Evolutionary conservation across 2,329 filamentous ascomycete genomes (phyloP), one percentile per base, ranked within the genome.

Genomic region (Basipetospora chlamydospora): DNA sequence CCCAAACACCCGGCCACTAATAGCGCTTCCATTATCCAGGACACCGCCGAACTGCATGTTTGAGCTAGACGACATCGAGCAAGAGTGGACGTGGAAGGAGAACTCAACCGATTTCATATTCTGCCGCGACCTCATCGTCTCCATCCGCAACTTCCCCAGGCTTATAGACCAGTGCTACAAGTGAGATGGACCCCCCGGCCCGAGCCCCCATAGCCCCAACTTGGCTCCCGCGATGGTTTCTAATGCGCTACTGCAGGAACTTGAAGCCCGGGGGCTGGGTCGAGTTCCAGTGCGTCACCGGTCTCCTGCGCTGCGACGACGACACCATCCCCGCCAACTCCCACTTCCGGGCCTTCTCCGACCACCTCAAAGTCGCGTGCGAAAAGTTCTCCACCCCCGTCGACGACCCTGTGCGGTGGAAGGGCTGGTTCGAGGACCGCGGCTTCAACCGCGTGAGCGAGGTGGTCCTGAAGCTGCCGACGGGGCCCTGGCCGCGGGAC

Each of bases 11-110:
- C n/a, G n/a, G n/a, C n/a, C n/a, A n/a, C n/a, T n/a, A n/a, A n/a
- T n/a, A n/a, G n/a, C n/a, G n/a, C n/a, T n/a, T n/a, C n/a, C n/a
- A 42, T 67, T 68, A 1, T 55, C 52, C 15, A 68, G 41, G 42
- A 64, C 74, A 2, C 71, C 73, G 2, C 60, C 63, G 28, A 79
- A 78, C 46, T 69, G 75, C 39, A 64, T 67, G 43, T 79, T 78
- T 42, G 61, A 75, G 41, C 63, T 78, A 31, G 73, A 78, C 50
- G 72, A 79, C 47, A 64, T 69, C 26, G 67, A 73, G 46, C 60
- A 51, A 21, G 49, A 57, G 11, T 63, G 58, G 58, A 67, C 54
- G 52, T 70, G 55, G 33, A 56, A 61, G 2, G 47, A 56, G 1
- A 47, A 63, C 38, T 50, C 61, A 35, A 73, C 73, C 46, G 72